phyloP scores from a whole-genome alignment of 495 filamentous ascomycete species.

The Trichoderma orchidacearum region DNA sequence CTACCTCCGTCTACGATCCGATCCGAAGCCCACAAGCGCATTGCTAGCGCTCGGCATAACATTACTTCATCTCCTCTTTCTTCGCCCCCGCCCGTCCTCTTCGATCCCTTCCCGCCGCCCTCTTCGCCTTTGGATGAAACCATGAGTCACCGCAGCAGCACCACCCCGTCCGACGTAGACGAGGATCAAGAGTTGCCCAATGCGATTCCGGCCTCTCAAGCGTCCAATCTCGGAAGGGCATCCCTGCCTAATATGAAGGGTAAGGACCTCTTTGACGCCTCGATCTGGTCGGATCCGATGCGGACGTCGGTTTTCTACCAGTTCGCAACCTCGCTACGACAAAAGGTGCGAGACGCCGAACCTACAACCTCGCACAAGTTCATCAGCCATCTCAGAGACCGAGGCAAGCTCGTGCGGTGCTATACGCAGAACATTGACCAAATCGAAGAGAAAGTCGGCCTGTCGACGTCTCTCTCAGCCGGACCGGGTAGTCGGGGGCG shows the following conservation, averaged over 20 bases:
- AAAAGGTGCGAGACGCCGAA: constrained; percentile 42
- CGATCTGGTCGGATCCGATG: constrained; percentile 47
- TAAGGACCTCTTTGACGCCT: constrained; percentile 50
- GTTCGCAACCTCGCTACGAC: constrained; percentile 47
- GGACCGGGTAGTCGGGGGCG: constrained; percentile 43
- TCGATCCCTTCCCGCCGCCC: constrained; percentile 25
- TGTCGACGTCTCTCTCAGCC: constrained; percentile 35
- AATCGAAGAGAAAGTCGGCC: constrained; percentile 50
- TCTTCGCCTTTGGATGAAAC: not conserved
- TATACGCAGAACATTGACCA: constrained; percentile 66
- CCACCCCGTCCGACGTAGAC: constrained; percentile 21
- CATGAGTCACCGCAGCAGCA: constrained; percentile 9
- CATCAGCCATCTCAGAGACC: constrained; percentile 45
- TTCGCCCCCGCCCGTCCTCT: constrained; percentile 24
- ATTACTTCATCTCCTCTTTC: constrained; percentile 1
- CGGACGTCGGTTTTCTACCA: constrained; percentile 54
- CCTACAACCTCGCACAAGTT: constrained; percentile 45
- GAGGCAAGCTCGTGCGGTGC: constrained; percentile 46
- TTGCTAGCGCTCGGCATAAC: not conserved
- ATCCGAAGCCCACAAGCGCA: not conserved
- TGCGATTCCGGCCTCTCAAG: constrained; percentile 24
- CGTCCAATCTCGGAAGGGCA: constrained; percentile 13
- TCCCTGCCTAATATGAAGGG: constrained; percentile 46
- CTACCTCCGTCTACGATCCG: not conserved
- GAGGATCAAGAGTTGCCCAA: constrained; percentile 8